phyloP scores from a whole-genome alignment of 1,284 basidiomycete genomes.

The Ceraceosorus guamensis region DNA sequence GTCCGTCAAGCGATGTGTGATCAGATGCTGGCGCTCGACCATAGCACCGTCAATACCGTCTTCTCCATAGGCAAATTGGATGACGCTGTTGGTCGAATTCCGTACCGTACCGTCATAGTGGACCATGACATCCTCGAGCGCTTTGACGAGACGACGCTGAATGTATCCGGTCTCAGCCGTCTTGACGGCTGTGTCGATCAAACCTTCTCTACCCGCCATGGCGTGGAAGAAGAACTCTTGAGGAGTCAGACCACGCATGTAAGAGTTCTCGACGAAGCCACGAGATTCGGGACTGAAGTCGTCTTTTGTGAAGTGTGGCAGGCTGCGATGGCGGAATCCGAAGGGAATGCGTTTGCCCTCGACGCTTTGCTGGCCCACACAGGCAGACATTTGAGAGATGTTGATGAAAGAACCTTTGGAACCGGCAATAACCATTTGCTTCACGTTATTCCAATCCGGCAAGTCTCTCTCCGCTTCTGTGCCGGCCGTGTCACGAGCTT shows the following conservation, averaged over 20 bases:
- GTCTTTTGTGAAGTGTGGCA: conserved; percentile 97
- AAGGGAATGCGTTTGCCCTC: conserved; percentile 98
- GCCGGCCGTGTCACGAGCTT: conserved; percentile 91
- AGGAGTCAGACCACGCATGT: conserved; percentile 88
- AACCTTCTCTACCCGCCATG: conserved; percentile 98
- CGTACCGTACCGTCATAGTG: conserved; percentile 96
- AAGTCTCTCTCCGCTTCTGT: conserved; percentile 89
- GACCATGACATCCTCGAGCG: conserved; percentile 93
- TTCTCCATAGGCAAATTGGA: conserved; percentile 96
- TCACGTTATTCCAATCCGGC: conserved; percentile 99
- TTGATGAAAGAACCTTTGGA: conserved; percentile 92
- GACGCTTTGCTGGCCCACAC: conserved; percentile 96
- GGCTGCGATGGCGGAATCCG: conserved; percentile 89
- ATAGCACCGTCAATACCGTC: conserved; percentile 98
- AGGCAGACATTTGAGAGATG: conserved; percentile 99
- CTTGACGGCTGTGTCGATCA: conserved; percentile 99
- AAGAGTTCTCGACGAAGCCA: conserved; percentile 99
- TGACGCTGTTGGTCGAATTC: conserved; percentile 67
- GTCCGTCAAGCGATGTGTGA: conserved; percentile 77
- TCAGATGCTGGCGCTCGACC: conserved; percentile 89
- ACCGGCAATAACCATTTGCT: conserved; percentile 99
- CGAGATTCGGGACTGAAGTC: conserved; percentile 98
- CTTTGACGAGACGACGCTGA: conserved; percentile 94
- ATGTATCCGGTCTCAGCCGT: conserved; percentile 99
- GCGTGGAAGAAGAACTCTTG: conserved; percentile 99